Conservation (phyloP, 768 basidiomycete genomes). For the Russula abietina region DNA sequence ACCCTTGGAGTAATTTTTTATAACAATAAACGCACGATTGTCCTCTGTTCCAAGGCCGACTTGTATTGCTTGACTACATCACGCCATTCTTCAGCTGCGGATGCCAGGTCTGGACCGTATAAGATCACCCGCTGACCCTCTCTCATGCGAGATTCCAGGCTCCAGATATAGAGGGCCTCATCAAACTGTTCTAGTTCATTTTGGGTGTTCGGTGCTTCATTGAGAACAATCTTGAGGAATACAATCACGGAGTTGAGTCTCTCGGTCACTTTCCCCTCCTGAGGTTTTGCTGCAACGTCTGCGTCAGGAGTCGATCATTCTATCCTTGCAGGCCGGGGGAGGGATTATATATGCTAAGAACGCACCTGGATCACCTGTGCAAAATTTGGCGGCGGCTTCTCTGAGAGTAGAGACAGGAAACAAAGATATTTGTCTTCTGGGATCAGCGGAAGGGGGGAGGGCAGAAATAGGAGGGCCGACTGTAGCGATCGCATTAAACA, state of each 20-base stretch:
- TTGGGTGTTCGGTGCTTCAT: conserved; percentile 10
- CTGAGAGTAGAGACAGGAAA: conserved; percentile 13
- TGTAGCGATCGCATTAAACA: too few species aligned
- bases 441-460: too few species aligned
- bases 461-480: not conserved
- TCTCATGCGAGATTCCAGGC: conserved; percentile 16
- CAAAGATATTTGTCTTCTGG: too few species aligned
- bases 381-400: conserved; percentile 8
- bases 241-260: conserved; percentile 7
- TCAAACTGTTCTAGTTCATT: conserved; percentile 12
- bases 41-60: not conserved
- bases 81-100: conserved; percentile 12
- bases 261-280: conserved; percentile 5
- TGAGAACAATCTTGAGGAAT: conserved; percentile 17
- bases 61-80: conserved; percentile 14
- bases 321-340: too few species aligned
- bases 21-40: not conserved
- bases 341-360: not conserved
- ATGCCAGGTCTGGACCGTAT: not conserved
- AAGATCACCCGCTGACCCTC: conserved; percentile 5
- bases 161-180: conserved; percentile 11
- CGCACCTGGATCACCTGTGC: conserved; percentile 6
- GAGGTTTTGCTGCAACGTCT: too few species aligned
- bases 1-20: not conserved
- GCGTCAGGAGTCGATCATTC: not conserved